A percentile compares a stretch with the other conserved stretches of the same genome.
These are phyloP conservation scores for Rhynchosporium graminicola DNA, from an alignment of 2,329 filamentous ascomycete species.

Conservation along the genomic window DNA sequence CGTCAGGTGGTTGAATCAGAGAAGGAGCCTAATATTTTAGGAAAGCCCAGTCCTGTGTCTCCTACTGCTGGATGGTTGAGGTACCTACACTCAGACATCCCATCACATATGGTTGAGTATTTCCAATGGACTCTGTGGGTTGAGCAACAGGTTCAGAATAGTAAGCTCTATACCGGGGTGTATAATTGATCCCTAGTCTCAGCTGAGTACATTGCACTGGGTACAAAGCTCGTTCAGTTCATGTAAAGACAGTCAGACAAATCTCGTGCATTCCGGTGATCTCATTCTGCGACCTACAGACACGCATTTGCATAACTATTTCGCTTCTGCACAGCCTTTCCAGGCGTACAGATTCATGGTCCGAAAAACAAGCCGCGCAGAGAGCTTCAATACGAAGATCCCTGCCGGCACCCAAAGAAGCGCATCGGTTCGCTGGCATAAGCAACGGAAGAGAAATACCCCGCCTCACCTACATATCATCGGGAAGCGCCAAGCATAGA, in stretches of 20 bases:
- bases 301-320: neutral
- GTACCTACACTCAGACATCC: constrained; percentile 27
- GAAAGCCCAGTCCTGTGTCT: neutral
- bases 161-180: constrained; percentile 24
- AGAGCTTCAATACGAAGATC: constrained; percentile 1
- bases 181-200: constrained; percentile 6
- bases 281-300: no score
- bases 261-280: no score
- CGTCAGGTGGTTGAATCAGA: constrained; percentile 1
- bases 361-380: neutral
- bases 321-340: neutral
- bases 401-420: neutral
- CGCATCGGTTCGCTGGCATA: constrained; percentile 8
- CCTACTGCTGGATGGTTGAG: constrained; percentile 25
- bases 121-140: constrained; percentile 36
- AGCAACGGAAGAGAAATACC: constrained; percentile 10
- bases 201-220: no score
- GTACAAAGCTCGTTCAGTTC: no score
- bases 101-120: constrained; percentile 27
- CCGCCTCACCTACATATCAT: neutral
- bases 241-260: no score
- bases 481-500: neutral
- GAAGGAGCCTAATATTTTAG: constrained; percentile 6
- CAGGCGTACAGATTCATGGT: neutral
- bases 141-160: constrained; percentile 25